Evolutionary conservation across 2,329 filamentous ascomycete species (phyloP).

Genomic region (Hymenoscyphus linearis): DNA sequence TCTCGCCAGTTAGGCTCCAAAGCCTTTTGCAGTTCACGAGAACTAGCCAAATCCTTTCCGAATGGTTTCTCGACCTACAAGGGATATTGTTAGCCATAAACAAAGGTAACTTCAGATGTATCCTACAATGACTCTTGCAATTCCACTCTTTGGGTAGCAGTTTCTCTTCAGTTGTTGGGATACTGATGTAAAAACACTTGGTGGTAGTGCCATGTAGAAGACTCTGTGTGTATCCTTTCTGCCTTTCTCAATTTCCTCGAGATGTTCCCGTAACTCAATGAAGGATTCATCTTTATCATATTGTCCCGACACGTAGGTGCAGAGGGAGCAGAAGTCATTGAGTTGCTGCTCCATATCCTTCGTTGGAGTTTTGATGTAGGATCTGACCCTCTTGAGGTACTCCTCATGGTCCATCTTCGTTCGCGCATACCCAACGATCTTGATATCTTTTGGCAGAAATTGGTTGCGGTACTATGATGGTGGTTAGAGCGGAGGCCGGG

Average conservation of each 20-base stretch:
- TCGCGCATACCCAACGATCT: conserved; percentile 96
- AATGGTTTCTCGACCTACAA: conserved; percentile 95
- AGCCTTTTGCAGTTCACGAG: conserved; percentile 88
- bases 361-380: conserved; percentile 97
- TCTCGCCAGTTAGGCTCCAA: conserved; percentile 98
- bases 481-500: neutral
- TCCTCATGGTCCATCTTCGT: conserved; percentile 99
- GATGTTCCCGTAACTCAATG: conserved; percentile 74
- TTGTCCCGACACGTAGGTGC: conserved; percentile 93
- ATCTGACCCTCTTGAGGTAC: conserved; percentile 89
- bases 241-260: conserved; percentile 78
- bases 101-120: neutral
- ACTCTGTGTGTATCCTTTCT: conserved; percentile 82
- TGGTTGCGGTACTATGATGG: conserved; percentile 83
- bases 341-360: conserved; percentile 96
- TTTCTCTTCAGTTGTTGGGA: conserved; percentile 96
- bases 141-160: conserved; percentile 88
- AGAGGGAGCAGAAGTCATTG: conserved; percentile 79
- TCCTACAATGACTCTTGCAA: conserved; percentile 87
- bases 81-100: conserved; percentile 20
- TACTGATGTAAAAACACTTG: conserved; percentile 95
- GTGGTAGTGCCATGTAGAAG: conserved; percentile 99
- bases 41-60: conserved; percentile 92
- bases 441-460: conserved; percentile 94
- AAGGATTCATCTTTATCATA: conserved; percentile 98